These are phyloP conservation scores for Diphasiastrum complanatum DNA, from an alignment of 83 land plant species.

Conservation along the genomic window DNA sequence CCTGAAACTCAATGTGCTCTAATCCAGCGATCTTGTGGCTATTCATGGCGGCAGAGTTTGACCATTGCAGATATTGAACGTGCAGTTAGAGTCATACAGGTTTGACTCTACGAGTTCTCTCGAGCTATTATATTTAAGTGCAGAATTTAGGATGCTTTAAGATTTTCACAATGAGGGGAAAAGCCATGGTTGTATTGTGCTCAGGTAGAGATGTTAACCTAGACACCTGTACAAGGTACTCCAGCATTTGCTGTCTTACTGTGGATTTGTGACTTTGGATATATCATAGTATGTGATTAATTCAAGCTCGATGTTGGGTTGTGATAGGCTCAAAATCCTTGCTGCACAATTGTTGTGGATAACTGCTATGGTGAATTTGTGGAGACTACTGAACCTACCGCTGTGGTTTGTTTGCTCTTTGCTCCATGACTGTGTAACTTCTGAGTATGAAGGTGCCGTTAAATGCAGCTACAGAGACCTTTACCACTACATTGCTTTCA, in stretches of 20 bases:
- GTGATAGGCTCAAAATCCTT: conserved; percentile 62
- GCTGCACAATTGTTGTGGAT: conserved; percentile 90
- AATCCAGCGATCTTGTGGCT: conserved; percentile 92
- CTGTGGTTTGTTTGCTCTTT: conserved; percentile 61
- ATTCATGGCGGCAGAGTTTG: conserved; percentile 82
- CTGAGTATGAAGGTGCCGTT: no score
- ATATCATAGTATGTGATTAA: no score
- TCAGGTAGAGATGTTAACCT: no score
- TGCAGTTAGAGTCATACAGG: conserved; percentile 77
- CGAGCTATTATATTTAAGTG: no score
- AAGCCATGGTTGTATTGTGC: no score
- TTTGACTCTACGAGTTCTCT: conserved; percentile 7
- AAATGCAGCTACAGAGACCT: no score
- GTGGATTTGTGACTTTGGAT: no score
- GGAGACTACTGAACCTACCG: conserved; percentile 76
- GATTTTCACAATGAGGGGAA: no score
- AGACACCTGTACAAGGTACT: no score
- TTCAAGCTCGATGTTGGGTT: background rate
- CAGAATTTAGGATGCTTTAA: no score
- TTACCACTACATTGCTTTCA: no score
- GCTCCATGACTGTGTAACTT: conserved; percentile 2
- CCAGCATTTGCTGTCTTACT: no score
- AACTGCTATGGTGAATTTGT: conserved; percentile 99
- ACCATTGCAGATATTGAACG: conserved; percentile 60
- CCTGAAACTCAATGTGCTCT: conserved; percentile 88